A percentile compares a stretch with the other conserved stretches of the same genome.
phyloP scores from a whole-genome alignment of 2,329 filamentous ascomycete genomes.

The Coniochaeta prunicola region DNA sequence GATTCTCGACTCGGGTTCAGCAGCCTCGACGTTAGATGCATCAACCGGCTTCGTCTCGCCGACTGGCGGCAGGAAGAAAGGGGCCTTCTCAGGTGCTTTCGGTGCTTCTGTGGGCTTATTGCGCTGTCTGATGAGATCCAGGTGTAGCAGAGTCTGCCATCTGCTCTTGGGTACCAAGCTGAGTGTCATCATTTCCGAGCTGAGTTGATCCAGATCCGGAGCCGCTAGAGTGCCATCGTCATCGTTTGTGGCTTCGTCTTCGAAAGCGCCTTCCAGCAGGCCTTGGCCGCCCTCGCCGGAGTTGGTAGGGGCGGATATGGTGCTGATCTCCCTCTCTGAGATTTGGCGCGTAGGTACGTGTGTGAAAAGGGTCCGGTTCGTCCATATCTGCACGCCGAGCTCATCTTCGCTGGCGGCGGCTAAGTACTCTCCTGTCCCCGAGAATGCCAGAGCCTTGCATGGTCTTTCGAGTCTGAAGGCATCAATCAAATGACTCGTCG shows the following conservation, averaged over 20 bases:
- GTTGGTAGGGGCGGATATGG: slow-evolving; percentile 61
- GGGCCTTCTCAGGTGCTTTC: slow-evolving; percentile 87
- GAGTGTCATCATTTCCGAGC: slow-evolving; percentile 75
- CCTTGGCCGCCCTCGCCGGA: slow-evolving; percentile 77
- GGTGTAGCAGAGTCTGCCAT: slow-evolving; percentile 90
- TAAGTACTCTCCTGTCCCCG: slow-evolving; percentile 85
- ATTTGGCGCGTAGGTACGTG: slow-evolving; percentile 83
- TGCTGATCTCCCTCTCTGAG: slow-evolving; percentile 63
- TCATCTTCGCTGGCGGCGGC: slow-evolving; percentile 77
- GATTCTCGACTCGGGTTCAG: slow-evolving; percentile 55
- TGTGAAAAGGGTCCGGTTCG: slow-evolving; percentile 84
- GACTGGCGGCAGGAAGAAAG: slow-evolving; percentile 82
- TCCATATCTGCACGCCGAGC: slow-evolving; percentile 92
- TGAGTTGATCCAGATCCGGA: slow-evolving; percentile 67
- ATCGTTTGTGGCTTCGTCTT: slow-evolving; percentile 43
- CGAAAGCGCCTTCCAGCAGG: slow-evolving; percentile 69
- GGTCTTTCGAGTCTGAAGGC: slow-evolving; percentile 72
- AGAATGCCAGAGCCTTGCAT: slow-evolving; percentile 83
- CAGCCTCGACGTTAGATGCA: slow-evolving; percentile 24
- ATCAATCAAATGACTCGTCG: slow-evolving; percentile 92
- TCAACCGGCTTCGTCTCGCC: slow-evolving; percentile 24
- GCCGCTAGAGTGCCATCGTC: slow-evolving; percentile 47
- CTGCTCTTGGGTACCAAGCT: slow-evolving; percentile 82
- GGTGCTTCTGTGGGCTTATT: slow-evolving; percentile 92
- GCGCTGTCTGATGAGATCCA: slow-evolving; percentile 85